Percentiles rank a stretch among this genome's conserved stretches.
These are phyloP conservation scores for Elongisporangium prolatum DNA, from an alignment of 352 stramenopile genomes.

Conservation along the genomic window DNA sequence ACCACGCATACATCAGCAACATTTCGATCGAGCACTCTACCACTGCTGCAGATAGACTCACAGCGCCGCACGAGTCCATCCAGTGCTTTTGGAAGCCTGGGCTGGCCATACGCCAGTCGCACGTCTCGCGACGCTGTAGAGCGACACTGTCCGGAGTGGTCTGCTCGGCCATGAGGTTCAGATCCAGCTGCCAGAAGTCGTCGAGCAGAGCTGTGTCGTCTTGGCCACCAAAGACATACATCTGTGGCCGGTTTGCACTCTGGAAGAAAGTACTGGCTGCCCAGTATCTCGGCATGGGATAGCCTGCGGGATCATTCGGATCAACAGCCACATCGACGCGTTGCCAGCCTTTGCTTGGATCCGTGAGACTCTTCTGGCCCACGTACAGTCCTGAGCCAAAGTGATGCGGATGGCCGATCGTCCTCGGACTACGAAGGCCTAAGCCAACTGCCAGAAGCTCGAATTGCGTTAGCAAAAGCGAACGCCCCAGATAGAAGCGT, in stretches of 20 bases:
- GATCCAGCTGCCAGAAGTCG: constrained; percentile 56
- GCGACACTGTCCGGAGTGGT: constrained; percentile 15
- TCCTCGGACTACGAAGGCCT: constrained; percentile 17
- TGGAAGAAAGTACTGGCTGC: constrained; percentile 28
- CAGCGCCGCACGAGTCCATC: constrained; percentile 36
- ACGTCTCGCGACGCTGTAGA: constrained; percentile 17
- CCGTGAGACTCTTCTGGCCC: constrained; percentile 29
- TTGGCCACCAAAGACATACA: constrained; percentile 66
- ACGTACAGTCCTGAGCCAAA: constrained; percentile 28
- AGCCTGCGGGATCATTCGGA: neutral
- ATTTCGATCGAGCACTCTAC: constrained; percentile 35
- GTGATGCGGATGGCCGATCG: constrained; percentile 8
- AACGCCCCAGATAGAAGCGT: constrained; percentile 27
- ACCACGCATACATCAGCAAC: constrained; percentile 53
- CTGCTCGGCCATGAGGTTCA: constrained; percentile 30
- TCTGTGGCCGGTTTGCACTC: constrained; percentile 7
- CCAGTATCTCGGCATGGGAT: constrained; percentile 36
- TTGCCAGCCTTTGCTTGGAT: constrained; percentile 36
- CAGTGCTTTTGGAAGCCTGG: constrained; percentile 25
- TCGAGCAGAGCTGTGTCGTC: constrained; percentile 54
- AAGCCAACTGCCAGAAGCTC: constrained; percentile 38
- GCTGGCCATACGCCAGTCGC: constrained; percentile 46
- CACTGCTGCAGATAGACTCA: neutral
- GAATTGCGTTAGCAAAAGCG: constrained; percentile 39
- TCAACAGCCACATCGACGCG: constrained; percentile 10